Evolutionary conservation across 768 basidiomycete genomes (phyloP).

Genomic region (Kwoniella bestiolae): DNA sequence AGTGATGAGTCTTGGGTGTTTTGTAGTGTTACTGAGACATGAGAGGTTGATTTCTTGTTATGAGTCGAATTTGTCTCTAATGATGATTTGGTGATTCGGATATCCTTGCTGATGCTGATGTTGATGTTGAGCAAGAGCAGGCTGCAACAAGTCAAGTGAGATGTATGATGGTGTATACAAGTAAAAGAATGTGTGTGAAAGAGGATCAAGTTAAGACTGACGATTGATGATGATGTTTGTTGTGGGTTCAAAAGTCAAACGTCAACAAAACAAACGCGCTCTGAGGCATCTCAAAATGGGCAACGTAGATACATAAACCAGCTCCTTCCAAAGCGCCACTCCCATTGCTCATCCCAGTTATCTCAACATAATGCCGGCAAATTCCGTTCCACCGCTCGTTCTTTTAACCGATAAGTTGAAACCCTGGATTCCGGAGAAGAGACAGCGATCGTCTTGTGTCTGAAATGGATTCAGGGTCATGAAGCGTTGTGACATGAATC

Average conservation of each 20-base stretch:
- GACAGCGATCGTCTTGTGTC: neutral
- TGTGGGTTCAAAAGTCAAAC: too few relatives aligned
- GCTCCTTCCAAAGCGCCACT: neutral
- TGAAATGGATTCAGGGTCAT: conserved; percentile 10
- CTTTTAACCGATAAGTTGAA: neutral
- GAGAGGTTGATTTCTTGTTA: neutral
- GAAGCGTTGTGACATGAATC: neutral
- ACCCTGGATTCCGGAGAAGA: conserved; percentile 7
- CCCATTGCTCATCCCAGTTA: neutral
- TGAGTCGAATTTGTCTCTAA: too few relatives aligned
- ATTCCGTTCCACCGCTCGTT: conserved; percentile 4
- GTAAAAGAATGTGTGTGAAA: neutral
- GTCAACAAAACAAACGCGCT: conserved; percentile 10
- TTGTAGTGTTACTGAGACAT: neutral
- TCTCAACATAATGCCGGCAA: conserved; percentile 13
- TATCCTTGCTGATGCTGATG: too few relatives aligned
- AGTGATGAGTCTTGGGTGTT: too few relatives aligned
- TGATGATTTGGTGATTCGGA: too few relatives aligned
- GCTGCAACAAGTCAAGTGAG: too few relatives aligned
- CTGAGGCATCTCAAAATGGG: neutral
- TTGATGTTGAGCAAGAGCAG: too few relatives aligned
- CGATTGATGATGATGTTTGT: neutral
- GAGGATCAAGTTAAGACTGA: too few relatives aligned
- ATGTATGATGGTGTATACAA: neutral
- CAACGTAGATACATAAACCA: neutral